Conservation (phyloP, 805 yeast genomes). For the Cyberlindnera suaveolens region DNA sequence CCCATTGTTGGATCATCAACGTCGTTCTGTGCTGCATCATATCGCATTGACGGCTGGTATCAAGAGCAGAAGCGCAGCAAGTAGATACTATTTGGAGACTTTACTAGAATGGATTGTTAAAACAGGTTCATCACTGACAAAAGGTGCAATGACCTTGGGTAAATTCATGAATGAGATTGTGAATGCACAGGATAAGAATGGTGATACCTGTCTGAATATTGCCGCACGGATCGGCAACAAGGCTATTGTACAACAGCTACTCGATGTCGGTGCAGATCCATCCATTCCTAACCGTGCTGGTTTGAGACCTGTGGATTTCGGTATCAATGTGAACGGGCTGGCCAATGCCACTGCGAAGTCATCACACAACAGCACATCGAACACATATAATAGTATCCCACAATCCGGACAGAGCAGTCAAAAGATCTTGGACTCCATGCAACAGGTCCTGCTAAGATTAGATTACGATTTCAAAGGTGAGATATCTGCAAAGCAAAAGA, state of each 20-base stretch:
- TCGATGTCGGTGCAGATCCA: slow-evolving; percentile 86
- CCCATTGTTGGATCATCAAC: slow-evolving; percentile 56
- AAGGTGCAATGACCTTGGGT: slow-evolving; percentile 43
- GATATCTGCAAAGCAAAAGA: slow-evolving; percentile 43
- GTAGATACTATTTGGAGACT: slow-evolving; percentile 66
- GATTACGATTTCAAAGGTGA: slow-evolving; percentile 58
- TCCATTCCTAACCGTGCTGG: slow-evolving; percentile 79
- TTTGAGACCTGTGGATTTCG: slow-evolving; percentile 80
- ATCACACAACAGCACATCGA: not conserved
- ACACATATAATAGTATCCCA: not conserved
- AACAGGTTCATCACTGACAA: slow-evolving; percentile 39
- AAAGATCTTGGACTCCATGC: slow-evolving; percentile 45
- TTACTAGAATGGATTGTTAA: slow-evolving; percentile 73
- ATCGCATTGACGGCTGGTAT: slow-evolving; percentile 76
- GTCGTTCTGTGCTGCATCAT: slow-evolving; percentile 82
- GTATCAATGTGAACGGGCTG: slow-evolving; percentile 43
- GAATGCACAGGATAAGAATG: slow-evolving; percentile 86
- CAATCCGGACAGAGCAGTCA: slow-evolving; percentile 22
- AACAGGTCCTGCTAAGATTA: slow-evolving; percentile 41
- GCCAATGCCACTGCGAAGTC: slow-evolving; percentile 1
- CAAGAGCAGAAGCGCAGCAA: slow-evolving; percentile 65
- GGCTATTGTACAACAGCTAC: slow-evolving; percentile 69
- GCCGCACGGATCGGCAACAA: slow-evolving; percentile 86
- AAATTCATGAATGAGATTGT: slow-evolving; percentile 64
- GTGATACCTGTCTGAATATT: slow-evolving; percentile 91